Percentiles rank a stretch among this genome's conserved stretches.
These are phyloP conservation scores for Cymbidium sinense DNA, from an alignment of 106 monocot genomes.

Conservation along the genomic window DNA sequence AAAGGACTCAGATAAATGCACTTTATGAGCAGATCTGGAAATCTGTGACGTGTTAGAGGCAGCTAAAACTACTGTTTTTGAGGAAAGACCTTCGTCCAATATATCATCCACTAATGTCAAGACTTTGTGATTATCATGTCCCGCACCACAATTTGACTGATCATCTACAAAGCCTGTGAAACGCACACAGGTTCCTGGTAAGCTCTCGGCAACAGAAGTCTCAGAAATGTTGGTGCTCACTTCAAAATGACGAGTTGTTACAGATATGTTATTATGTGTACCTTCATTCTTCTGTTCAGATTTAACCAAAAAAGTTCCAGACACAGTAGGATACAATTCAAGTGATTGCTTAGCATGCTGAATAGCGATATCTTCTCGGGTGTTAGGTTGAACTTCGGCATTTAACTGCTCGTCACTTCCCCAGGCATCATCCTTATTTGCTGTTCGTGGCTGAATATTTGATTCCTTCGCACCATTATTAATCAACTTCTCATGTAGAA, in stretches of 20 bases:
- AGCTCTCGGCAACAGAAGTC: background rate
- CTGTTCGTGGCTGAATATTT: constrained; percentile 2
- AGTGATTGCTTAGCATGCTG: constrained; percentile 5
- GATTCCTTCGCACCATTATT: constrained; percentile 9
- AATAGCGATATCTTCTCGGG: background rate
- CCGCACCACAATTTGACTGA: background rate
- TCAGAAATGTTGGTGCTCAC: background rate
- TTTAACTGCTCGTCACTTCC: background rate
- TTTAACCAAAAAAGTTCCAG: constrained; percentile 5
- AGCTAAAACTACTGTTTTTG: background rate
- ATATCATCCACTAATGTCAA: background rate
- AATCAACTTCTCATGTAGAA: constrained; percentile 1
- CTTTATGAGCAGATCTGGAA: constrained; percentile 1
- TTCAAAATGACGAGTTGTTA: constrained; percentile 6
- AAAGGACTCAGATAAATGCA: constrained; percentile 6
- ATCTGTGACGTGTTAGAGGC: background rate
- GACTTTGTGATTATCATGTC: background rate
- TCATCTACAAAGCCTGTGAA: background rate
- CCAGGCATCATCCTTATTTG: background rate
- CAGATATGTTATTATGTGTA: background rate
- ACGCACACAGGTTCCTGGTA: constrained; percentile 6
- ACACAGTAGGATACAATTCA: constrained; percentile 2
- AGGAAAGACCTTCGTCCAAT: background rate
- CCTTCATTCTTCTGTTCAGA: constrained; percentile 2
- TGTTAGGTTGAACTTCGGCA: constrained; percentile 3